Base-by-base conservation (phyloP, 345 rosid species). In the Odontarrhena argentea region DNA sequence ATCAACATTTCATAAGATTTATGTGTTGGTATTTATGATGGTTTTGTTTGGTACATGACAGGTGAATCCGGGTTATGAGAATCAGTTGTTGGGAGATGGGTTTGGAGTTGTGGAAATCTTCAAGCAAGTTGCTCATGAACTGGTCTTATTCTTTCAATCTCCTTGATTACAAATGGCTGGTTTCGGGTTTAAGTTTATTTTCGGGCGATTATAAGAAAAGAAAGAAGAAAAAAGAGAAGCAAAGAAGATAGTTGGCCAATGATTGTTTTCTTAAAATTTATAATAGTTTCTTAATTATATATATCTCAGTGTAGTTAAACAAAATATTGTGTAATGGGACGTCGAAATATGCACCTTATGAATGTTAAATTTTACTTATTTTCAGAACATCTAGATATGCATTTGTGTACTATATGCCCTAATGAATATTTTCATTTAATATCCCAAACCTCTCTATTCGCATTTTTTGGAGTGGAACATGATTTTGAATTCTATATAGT, bases 121-220 rank as follows among this genome's bases (percentile, higher is more conserved):
- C 77, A 84, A 76, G 75, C 87, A 86, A 77, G 92, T 78, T 42
- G 87, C 85, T 12, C 58, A 57, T 22, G 94, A 87, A 30, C 37
- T 71, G 7, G 52, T 41, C 22, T 18, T n/a, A 1, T 71, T 30
- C 28, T 7, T 63, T 55, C 47, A 58, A 63, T 63, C 69, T 53
- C 38, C 36, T 37, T 71, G 50, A 71, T 28, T 44, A 60, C 9
- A 41, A 38, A 18, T 52, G 24, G 40, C 40, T 56, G 64, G 11
- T 10, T 43, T 52, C 32, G 9, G 55, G 55, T 34, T 52, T 51
- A 18, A 49, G 4, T 54, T 42, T 50, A 6, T 50, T 40, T 40
- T 41, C 36, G 41, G 35, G 63, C 42, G 49, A n/a, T 58, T 12
- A 4, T 11, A 7, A 15, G 9, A 65, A 0, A 14, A 9, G 4